A percentile compares a stretch with the other conserved stretches of the same genome.
phyloP scores from a whole-genome alignment of 2,329 filamentous ascomycete genomes.

The Exutisphaerella laricina region DNA sequence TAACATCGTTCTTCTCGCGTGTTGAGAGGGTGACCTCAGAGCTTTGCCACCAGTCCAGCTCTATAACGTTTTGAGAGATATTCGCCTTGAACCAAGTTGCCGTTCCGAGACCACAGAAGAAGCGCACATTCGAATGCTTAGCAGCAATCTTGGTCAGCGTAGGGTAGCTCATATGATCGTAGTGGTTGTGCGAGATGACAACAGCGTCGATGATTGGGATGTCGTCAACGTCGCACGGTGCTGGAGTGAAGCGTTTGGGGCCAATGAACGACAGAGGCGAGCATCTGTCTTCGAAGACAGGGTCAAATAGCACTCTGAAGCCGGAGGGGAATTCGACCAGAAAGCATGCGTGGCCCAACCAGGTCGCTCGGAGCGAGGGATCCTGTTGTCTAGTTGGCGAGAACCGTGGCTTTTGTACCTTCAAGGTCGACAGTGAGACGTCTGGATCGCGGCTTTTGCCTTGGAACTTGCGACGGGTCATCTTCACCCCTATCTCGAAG shows the following conservation, averaged over 20 bases:
- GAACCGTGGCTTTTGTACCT: conserved; percentile 64
- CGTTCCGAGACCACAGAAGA: conserved; percentile 80
- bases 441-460: conserved; percentile 53
- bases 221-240: conserved; percentile 70
- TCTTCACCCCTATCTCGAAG: conserved; percentile 32
- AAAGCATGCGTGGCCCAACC: conserved; percentile 93
- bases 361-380: conserved; percentile 68
- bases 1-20: conserved; percentile 46
- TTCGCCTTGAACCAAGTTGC: conserved; percentile 71
- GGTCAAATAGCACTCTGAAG: conserved; percentile 84
- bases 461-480: conserved; percentile 43
- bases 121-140: conserved; percentile 71
- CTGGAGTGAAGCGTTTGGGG: conserved; percentile 71
- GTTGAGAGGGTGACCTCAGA: conserved; percentile 63
- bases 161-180: conserved; percentile 80
- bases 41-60: conserved; percentile 94
- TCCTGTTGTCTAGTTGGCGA: conserved; percentile 53
- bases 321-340: conserved; percentile 84
- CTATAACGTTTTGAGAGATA: conserved; percentile 72
- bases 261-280: conserved; percentile 63
- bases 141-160: conserved; percentile 66
- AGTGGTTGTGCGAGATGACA: conserved; percentile 82
- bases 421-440: conserved; percentile 60
- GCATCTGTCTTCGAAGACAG: conserved; percentile 85
- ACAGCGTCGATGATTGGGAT: conserved; percentile 69